Base-by-base conservation (phyloP, 169 alveolate genomes). In the Babesia bovis region DNA sequence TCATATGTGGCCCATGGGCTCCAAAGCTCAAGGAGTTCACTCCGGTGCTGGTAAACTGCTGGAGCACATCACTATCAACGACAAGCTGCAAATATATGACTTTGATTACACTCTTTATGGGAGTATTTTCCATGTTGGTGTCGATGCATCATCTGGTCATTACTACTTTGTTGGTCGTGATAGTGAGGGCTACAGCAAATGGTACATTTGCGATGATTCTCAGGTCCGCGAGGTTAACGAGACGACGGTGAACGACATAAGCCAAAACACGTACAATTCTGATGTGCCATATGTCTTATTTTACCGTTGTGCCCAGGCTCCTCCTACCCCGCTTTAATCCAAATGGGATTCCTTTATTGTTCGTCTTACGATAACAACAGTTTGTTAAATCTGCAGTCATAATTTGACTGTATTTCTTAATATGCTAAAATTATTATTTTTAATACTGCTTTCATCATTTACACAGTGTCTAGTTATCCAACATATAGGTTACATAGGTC, bases 111-210 rank as follows among this genome's bases (percentile, higher is more conserved):
- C 60, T 40, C 78, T 91, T 38, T 91, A 88, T 61, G 94, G 93
- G 45, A 79, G 84, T n/a, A 84, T 91, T 17, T 70, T 91, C 33
- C 95, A 91, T 71, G 57, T 82, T 33, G 95, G 95, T 4, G 47
- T 58, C 36, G 61, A 90, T 21, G 77, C 94, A 9, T 59, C 88
- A 32, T 79, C 91, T 3, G 95, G 95, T 23, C 95, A 91, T 60
- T 91, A 91, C 78, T 91, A 91, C 81, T 89, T 83, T 66, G 69
- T 91, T 10, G 95, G 95, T 19, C 60, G 91, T 17, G 82, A 87
- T 42, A 84, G 92, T 7, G 95, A 91, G 58, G 49, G 51, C 13
- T 38, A 52, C 28, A 67, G 59, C 41, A 36, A 53, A 32, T 87
- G 93, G 93, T 71, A 87, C 55, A 65, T 77, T 45, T 69, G 82